These are phyloP conservation scores for Margaritispora aquatica DNA, from an alignment of 495 filamentous ascomycete species.

Conservation along the genomic window DNA sequence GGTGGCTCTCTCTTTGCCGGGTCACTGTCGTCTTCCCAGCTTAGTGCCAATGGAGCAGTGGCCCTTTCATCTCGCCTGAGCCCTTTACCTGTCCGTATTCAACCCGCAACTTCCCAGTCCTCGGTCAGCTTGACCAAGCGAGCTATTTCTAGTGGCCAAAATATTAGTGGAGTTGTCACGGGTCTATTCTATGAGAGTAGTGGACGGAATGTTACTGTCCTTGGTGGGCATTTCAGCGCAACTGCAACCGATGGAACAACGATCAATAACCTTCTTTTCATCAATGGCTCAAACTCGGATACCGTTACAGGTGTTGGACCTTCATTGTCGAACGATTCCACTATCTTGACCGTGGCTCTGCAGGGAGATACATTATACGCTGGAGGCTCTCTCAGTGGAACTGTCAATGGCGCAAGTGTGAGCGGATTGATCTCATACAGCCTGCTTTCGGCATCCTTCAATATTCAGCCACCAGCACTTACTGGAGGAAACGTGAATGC, in stretches of 20 bases:
- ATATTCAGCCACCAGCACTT: constrained; percentile 65
- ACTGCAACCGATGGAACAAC: constrained; percentile 60
- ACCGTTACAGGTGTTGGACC: constrained; percentile 62
- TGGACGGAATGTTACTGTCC: constrained; percentile 71
- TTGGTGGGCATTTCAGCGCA: constrained; percentile 83
- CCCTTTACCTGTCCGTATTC: constrained; percentile 57
- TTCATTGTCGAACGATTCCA: constrained; percentile 64
- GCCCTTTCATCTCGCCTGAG: constrained; percentile 46
- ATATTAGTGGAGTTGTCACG: constrained; percentile 57
- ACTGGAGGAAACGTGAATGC: constrained; percentile 62
- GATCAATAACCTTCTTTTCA: constrained; percentile 72
- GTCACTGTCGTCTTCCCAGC: constrained; percentile 61
- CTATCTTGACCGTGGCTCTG: constrained; percentile 64
- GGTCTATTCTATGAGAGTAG: constrained; percentile 69
- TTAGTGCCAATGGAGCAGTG: constrained; percentile 64
- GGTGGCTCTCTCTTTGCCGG: constrained; percentile 68
- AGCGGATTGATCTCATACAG: constrained; percentile 79
- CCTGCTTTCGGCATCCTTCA: constrained; percentile 53
- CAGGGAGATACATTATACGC: constrained; percentile 68
- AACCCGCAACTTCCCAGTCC: constrained; percentile 29
- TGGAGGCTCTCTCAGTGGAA: constrained; percentile 73
- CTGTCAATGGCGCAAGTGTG: constrained; percentile 51
- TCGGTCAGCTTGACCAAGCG: constrained; percentile 46
- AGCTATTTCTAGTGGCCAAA: constrained; percentile 39
- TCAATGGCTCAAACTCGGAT: constrained; percentile 51